Percentiles rank a stretch among this genome's conserved stretches.
Conservation (phyloP, 2,329 filamentous ascomycete species). For the Zarea fungicola region DNA sequence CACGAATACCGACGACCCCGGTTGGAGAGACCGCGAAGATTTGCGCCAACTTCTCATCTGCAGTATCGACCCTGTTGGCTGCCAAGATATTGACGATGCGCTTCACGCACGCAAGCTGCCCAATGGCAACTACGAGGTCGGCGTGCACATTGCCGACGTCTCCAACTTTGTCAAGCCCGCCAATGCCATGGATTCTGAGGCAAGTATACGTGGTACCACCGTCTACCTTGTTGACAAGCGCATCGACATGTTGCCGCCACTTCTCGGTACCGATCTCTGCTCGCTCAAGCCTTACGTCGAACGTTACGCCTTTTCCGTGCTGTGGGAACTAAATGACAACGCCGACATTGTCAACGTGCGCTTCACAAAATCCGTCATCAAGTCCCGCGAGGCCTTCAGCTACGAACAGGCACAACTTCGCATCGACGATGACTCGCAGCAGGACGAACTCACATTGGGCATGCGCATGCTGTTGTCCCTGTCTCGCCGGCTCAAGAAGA, state of each 20-base stretch:
- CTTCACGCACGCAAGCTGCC: constrained; percentile 79
- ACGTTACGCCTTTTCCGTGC: constrained; percentile 76
- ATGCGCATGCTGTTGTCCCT: constrained; percentile 84
- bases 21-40: constrained; percentile 82
- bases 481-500: constrained; percentile 88
- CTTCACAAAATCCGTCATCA: constrained; percentile 97
- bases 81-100: constrained; percentile 97
- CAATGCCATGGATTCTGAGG: constrained; percentile 95
- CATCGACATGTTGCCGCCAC: constrained; percentile 97
- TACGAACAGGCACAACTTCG: constrained; percentile 94
- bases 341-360: constrained; percentile 80
- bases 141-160: constrained; percentile 98
- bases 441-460: constrained; percentile 82
- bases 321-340: constrained; percentile 83
- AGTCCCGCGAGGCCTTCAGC: constrained; percentile 92
- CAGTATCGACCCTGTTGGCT: constrained; percentile 94
- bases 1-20: constrained; percentile 68
- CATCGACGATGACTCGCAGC: constrained; percentile 82
- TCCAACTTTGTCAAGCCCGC: constrained; percentile 97
- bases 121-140: constrained; percentile 93
- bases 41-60: constrained; percentile 83
- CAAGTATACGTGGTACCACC: constrained; percentile 87
- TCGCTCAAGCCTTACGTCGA: constrained; percentile 98
- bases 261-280: constrained; percentile 92
- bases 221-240: constrained; percentile 98